Evolutionary conservation across 2,329 filamentous ascomycete species (phyloP).

Genomic region (Verticillium alfalfae): DNA sequence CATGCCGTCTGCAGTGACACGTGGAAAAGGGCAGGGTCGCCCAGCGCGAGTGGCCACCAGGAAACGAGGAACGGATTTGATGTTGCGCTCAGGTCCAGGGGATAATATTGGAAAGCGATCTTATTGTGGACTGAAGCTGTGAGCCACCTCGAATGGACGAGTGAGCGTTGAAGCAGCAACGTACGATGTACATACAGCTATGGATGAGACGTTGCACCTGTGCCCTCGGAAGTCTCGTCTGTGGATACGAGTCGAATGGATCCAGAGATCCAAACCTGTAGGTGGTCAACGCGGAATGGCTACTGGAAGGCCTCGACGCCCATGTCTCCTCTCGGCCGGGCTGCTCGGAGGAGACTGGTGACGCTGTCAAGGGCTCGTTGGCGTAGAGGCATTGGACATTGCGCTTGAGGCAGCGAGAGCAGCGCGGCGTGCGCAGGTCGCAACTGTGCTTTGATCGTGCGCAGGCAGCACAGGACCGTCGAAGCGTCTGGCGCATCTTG

Average conservation of each 20-base stretch:
- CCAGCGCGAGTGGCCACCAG: constrained; percentile 54
- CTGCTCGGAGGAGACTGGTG: constrained; percentile 2
- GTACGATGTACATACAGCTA: constrained; percentile 34
- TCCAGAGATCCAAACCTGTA: constrained; percentile 35
- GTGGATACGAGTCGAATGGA: constrained; percentile 52
- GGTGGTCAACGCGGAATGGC: constrained; percentile 12
- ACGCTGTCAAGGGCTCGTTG: constrained; percentile 41
- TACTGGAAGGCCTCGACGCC: background rate
- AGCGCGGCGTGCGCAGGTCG: constrained; percentile 46
- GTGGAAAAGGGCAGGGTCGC: constrained; percentile 51
- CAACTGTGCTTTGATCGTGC: constrained; percentile 51
- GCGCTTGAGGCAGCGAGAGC: constrained; percentile 48
- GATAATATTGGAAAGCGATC: constrained; percentile 57
- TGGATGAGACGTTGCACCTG: constrained; percentile 52
- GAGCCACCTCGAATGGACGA: background rate
- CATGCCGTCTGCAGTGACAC: constrained; percentile 55
- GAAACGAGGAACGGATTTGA: constrained; percentile 55
- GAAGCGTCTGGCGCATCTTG: constrained; percentile 49
- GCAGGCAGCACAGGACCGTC: constrained; percentile 50
- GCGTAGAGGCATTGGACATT: constrained; percentile 43
- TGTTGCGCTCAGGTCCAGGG: constrained; percentile 42
- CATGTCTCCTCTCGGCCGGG: background rate
- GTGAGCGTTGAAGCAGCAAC: background rate
- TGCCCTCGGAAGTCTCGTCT: constrained; percentile 41
- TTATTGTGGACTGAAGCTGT: constrained; percentile 43